These are phyloP conservation scores for Bondarzewia mesenterica DNA, from an alignment of 1,284 basidiomycete genomes.

Conservation along the genomic window DNA sequence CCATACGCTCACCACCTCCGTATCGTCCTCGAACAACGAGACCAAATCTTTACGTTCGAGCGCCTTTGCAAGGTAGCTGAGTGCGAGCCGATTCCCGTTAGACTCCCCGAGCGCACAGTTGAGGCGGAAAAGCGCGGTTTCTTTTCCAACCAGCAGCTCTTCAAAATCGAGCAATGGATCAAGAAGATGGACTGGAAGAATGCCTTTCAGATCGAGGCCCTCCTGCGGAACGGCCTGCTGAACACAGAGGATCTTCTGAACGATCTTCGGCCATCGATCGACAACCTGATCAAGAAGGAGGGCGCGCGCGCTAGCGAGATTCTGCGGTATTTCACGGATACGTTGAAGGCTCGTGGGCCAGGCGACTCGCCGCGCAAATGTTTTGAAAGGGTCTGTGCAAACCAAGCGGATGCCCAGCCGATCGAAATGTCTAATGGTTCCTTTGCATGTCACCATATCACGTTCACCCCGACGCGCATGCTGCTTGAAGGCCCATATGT, in stretches of 20 bases:
- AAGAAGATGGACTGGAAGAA: conserved; percentile 40
- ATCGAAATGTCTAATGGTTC: conserved; percentile 18
- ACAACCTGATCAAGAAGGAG: conserved; percentile 24
- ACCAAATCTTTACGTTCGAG: conserved; percentile 23
- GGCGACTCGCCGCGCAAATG: conserved; percentile 37
- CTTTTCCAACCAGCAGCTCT: conserved; percentile 35
- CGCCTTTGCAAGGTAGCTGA: conserved; percentile 5
- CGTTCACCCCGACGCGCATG: conserved; percentile 61
- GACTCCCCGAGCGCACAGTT: conserved; percentile 21
- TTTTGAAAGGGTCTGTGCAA: conserved; percentile 30
- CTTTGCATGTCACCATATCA: conserved; percentile 50
- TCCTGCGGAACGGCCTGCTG: conserved; percentile 46
- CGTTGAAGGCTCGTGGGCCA: conserved; percentile 27
- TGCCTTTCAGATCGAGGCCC: conserved; percentile 58
- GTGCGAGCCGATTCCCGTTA: conserved; percentile 10
- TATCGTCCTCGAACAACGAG: conserved; percentile 33
- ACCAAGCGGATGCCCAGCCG: not conserved
- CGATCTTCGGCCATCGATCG: conserved; percentile 32
- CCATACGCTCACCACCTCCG: conserved; percentile 57
- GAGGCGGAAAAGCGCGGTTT: conserved; percentile 36
- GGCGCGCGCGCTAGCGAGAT: conserved; percentile 28
- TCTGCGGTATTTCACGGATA: conserved; percentile 40
- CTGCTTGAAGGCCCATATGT: conserved; percentile 61
- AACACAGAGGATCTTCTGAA: conserved; percentile 40
- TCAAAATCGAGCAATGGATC: conserved; percentile 32